Evolutionary conservation across 2,329 filamentous ascomycete genomes (phyloP).

Genomic region (Claviceps sp.): DNA sequence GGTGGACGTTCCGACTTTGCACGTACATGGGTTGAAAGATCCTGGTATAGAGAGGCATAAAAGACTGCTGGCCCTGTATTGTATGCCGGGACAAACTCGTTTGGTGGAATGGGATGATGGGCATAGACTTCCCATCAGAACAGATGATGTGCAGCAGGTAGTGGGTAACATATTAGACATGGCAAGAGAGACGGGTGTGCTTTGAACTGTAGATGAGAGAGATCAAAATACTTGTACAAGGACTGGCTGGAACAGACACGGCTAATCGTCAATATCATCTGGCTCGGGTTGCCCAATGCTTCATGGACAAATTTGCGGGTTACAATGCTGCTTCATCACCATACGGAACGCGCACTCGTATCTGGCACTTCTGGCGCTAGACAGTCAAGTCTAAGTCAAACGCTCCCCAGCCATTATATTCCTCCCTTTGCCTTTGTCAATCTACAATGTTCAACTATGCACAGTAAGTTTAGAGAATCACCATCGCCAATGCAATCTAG

Average conservation of each 20-base stretch:
- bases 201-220: background rate
- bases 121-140: constrained; percentile 59
- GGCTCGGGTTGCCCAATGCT: background rate
- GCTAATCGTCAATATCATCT: background rate
- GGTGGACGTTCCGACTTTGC: constrained; percentile 20
- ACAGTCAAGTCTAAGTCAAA: background rate
- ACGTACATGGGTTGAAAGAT: constrained; percentile 41
- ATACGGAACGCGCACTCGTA: background rate
- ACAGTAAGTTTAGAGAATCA: background rate
- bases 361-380: background rate
- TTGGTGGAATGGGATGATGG: constrained; percentile 62
- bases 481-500: constrained; percentile 1
- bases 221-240: background rate
- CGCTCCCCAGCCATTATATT: background rate
- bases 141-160: constrained; percentile 43
- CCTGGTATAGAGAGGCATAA: constrained; percentile 40
- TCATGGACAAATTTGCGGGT: too few relatives aligned
- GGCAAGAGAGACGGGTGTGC: constrained; percentile 7
- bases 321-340: background rate
- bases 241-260: background rate
- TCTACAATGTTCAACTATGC: background rate
- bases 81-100: constrained; percentile 35
- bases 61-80: constrained; percentile 44
- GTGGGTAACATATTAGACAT: constrained; percentile 14
- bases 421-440: background rate